Percentiles rank a stretch among this genome's conserved stretches.
Conservation (phyloP, 169 alveolate genomes). For the Plasmodium berghei region DNA sequence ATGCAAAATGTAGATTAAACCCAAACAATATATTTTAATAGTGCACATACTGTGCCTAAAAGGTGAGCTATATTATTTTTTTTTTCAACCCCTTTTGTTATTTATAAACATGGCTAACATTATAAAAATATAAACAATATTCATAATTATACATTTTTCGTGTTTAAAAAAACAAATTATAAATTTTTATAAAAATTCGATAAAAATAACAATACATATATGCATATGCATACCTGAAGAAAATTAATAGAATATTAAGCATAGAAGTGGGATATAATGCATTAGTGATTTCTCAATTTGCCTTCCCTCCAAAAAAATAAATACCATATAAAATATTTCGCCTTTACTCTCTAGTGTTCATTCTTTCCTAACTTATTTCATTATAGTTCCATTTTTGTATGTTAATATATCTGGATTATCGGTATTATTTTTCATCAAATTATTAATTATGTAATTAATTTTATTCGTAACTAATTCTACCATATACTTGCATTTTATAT, state of each 20-base stretch:
- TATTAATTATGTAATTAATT: slow-evolving; percentile 34
- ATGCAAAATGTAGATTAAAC: slow-evolving; percentile 24
- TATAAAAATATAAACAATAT: neutral
- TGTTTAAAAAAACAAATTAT: neutral
- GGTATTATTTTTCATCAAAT: slow-evolving; percentile 23
- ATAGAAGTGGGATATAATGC: no score
- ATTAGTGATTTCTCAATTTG: no score
- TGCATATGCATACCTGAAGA: neutral
- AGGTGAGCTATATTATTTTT: neutral
- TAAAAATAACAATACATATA: neutral
- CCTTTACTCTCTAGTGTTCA: no score
- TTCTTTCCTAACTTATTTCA: slow-evolving; percentile 12
- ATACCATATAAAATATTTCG: no score
- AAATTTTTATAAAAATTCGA: neutral
- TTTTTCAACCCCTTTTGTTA: neutral
- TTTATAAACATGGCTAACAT: neutral
- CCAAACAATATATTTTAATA: slow-evolving; percentile 11
- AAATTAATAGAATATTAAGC: neutral
- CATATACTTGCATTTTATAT: slow-evolving; percentile 28
- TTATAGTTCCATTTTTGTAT: slow-evolving; percentile 69
- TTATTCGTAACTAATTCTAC: slow-evolving; percentile 40
- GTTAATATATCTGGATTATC: slow-evolving; percentile 6
- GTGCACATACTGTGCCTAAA: slow-evolving; percentile 43
- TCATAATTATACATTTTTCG: neutral
- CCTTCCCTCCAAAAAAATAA: no score